Conservation (phyloP, 2,329 filamentous ascomycete species). For the Fonsecaea monophora region DNA sequence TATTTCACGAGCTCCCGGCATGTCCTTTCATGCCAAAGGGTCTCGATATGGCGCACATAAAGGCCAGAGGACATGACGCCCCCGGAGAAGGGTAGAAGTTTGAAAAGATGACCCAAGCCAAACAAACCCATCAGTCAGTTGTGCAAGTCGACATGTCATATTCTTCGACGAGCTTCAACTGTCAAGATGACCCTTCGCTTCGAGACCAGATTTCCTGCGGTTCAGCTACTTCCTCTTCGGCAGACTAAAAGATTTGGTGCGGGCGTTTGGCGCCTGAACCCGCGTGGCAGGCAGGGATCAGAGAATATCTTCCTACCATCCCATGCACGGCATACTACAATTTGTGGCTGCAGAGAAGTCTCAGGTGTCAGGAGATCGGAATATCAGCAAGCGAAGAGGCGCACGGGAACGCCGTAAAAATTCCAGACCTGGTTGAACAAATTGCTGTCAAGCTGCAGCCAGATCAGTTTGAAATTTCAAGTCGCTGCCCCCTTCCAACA, state of each 20-base stretch:
- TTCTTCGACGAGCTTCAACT: background rate
- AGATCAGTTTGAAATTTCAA: background rate
- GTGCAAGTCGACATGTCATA: background rate
- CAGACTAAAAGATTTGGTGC: background rate
- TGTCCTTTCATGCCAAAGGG: slow-evolving; percentile 1
- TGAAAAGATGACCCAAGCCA: background rate
- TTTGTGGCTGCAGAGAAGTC: slow-evolving; percentile 18
- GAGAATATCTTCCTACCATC: slow-evolving; percentile 10
- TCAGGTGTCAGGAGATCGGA: slow-evolving; percentile 20
- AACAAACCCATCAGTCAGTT: background rate
- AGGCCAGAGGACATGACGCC: background rate
- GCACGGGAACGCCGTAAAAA: background rate
- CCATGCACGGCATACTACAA: background rate
- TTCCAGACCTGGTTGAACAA: background rate
- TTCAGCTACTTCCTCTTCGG: background rate
- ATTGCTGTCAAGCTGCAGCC: slow-evolving; percentile 6
- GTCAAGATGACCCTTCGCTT: background rate
- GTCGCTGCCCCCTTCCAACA: slow-evolving; percentile 6
- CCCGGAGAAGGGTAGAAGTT: background rate
- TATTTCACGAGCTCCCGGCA: slow-evolving; percentile 1
- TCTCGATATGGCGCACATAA: background rate
- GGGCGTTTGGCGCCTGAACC: background rate
- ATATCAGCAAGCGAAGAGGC: slow-evolving; percentile 17
- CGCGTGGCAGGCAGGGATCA: slow-evolving; percentile 18
- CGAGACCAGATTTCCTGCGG: background rate